Base-by-base conservation (phyloP, 176 grass and related monocot species). In the Aegilops umbellulata region DNA sequence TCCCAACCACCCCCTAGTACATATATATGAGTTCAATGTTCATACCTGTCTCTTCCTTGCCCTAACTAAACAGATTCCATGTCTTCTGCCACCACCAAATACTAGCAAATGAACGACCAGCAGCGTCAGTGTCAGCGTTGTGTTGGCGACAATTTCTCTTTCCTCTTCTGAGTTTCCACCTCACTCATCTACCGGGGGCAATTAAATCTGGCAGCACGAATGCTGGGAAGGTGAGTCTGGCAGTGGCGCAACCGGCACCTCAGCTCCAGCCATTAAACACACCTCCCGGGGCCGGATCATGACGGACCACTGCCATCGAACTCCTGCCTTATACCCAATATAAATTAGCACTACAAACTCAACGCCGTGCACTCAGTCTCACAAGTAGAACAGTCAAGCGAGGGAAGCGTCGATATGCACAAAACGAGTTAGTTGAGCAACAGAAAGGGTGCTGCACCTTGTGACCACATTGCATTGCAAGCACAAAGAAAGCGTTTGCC, bases 381-480 rank as follows among this genome's bases (percentile, higher is more conserved):
- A 24, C 32, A 76, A 34, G 29, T 39, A 66, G 31, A 82, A 32
- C 7, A 36, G 22, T 32, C 22, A 36, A 25, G 30, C 22, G 15
- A 70, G 13, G 80, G 22, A 81, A 69, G 31, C 80, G 25, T 49
- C 22, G 47, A 24, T 58, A 82, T 71, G 34, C 13, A 32, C 23
- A 63, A 77, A 60, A 77, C 35, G 68, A 53, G 80, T 78, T 83
- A 60, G 47, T 77, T 69, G 49, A 70, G 63, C 63, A 77, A 62
- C 80, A 78, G 38, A 27, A 78, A 76, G 55, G 82, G 61, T 53
- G 23, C 22, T 23, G 51, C 71, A 22, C 26, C 20, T 81, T 47
- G 29, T 44, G 53, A 32, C 20, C 55, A 49, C 29, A 34, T 39
- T 36, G 22, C 20, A 73, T 4, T 17, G 76, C 65, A 62, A 61